These are phyloP conservation scores for Fusarium abutilonis DNA, from an alignment of 2,329 filamentous ascomycete species.

Conservation along the genomic window DNA sequence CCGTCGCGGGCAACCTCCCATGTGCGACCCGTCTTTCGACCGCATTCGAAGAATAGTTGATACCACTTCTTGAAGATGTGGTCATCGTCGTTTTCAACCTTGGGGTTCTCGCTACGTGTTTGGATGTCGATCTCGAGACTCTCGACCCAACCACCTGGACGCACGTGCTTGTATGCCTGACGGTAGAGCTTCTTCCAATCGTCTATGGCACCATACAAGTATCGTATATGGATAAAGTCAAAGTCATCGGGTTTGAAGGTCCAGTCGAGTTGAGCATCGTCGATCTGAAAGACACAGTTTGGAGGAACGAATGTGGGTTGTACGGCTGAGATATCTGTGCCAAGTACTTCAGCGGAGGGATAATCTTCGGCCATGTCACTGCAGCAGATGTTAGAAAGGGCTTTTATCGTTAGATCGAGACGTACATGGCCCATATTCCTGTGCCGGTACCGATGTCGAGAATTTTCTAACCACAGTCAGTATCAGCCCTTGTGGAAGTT, in stretches of 20 bases:
- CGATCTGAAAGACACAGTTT: constrained; percentile 49
- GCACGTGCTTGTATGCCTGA: constrained; percentile 61
- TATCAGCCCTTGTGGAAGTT: neutral
- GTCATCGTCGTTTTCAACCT: constrained; percentile 17
- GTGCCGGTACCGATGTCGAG: constrained; percentile 68
- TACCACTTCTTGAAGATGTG: constrained; percentile 38
- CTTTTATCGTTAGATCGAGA: neutral
- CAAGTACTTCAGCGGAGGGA: constrained; percentile 47
- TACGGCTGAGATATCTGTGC: constrained; percentile 50
- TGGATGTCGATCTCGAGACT: constrained; percentile 36
- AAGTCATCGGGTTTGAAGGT: constrained; percentile 55
- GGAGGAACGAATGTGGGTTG: constrained; percentile 48
- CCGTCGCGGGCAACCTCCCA: constrained; percentile 39
- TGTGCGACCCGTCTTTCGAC: constrained; percentile 41
- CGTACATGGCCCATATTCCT: constrained; percentile 61
- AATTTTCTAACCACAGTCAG: constrained; percentile 24
- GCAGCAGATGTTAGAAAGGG: neutral
- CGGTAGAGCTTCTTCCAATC: constrained; percentile 66
- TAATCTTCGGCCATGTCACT: constrained; percentile 47
- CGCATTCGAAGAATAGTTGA: constrained; percentile 38
- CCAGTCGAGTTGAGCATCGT: constrained; percentile 56
- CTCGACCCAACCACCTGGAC: constrained; percentile 45
- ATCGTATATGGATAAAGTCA: constrained; percentile 68
- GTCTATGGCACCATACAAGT: constrained; percentile 65
- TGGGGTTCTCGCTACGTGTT: constrained; percentile 29